phyloP scores from a whole-genome alignment of 2,329 filamentous ascomycete species.

The Celoporthe dispersa region DNA sequence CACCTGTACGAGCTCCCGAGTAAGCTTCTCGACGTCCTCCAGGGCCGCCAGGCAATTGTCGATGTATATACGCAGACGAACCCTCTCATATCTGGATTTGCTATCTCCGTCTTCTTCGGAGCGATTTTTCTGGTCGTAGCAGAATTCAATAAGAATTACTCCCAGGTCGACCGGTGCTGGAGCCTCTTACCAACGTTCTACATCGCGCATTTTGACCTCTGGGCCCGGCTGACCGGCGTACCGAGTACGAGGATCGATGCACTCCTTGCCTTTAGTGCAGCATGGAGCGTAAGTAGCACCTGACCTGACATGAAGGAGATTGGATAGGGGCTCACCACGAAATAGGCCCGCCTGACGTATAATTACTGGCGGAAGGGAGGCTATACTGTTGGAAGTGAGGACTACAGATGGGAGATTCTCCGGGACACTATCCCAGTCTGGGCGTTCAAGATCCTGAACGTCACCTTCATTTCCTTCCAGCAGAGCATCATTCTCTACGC shows the following conservation, averaged over 20 bases:
- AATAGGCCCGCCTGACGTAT: constrained; percentile 78
- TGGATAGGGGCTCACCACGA: constrained; percentile 32
- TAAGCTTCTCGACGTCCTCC: constrained; percentile 63
- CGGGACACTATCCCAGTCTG: constrained; percentile 65
- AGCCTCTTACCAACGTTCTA: constrained; percentile 87
- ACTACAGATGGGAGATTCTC: constrained; percentile 89
- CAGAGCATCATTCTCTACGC: constrained; percentile 83
- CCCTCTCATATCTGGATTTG: constrained; percentile 77
- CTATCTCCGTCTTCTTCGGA: constrained; percentile 72
- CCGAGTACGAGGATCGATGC: constrained; percentile 73
- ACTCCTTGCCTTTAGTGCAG: constrained; percentile 67
- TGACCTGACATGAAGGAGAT: background rate
- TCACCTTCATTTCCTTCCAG: constrained; percentile 83
- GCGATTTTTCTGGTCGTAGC: constrained; percentile 74
- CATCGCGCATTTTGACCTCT: constrained; percentile 81
- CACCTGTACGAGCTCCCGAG: constrained; percentile 73
- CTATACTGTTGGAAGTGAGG: constrained; percentile 85
- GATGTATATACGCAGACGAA: constrained; percentile 84
- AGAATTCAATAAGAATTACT: constrained; percentile 91
- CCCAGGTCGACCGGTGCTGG: constrained; percentile 95
- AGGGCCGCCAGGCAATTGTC: constrained; percentile 64
- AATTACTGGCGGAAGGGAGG: constrained; percentile 98
- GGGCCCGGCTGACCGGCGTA: constrained; percentile 76
- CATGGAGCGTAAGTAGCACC: constrained; percentile 76
- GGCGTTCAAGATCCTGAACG: constrained; percentile 82